These are phyloP conservation scores for Tolypocladium album DNA, from an alignment of 2,329 filamentous ascomycete species.

Conservation along the genomic window DNA sequence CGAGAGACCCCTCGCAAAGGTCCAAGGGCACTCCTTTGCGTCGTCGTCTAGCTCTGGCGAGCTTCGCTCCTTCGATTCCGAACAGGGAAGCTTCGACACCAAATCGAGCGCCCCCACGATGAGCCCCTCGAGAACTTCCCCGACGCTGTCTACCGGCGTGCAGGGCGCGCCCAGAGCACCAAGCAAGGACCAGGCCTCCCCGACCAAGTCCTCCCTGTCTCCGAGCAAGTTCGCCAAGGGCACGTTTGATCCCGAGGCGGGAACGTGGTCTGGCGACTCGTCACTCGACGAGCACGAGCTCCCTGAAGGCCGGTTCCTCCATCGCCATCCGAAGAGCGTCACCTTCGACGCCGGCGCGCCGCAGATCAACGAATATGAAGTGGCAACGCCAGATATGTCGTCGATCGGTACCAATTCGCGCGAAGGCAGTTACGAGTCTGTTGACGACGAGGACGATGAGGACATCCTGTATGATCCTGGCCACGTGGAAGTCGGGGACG, in stretches of 20 bases:
- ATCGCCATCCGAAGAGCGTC: slow-evolving; percentile 89
- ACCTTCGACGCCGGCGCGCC: slow-evolving; percentile 92
- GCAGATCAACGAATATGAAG: slow-evolving; percentile 94
- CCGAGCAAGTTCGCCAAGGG: slow-evolving; percentile 55
- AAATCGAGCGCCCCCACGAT: slow-evolving; percentile 28
- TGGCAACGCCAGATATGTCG: slow-evolving; percentile 93
- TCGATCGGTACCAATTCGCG: slow-evolving; percentile 82
- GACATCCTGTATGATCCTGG: slow-evolving; percentile 46
- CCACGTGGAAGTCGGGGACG: slow-evolving; percentile 42
- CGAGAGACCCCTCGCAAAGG: slow-evolving; percentile 70
- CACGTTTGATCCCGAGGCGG: slow-evolving; percentile 58
- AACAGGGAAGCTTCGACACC: slow-evolving; percentile 33
- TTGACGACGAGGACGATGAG: slow-evolving; percentile 62
- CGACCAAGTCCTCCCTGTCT: slow-evolving; percentile 82
- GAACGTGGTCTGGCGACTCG: slow-evolving; percentile 58
- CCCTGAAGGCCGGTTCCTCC: slow-evolving; percentile 55
- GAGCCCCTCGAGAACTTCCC: slow-evolving; percentile 13
- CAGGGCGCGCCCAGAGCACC: slow-evolving; percentile 36
- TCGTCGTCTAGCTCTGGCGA: slow-evolving; percentile 46
- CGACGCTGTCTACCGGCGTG: slow-evolving; percentile 1
- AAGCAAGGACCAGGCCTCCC: slow-evolving; percentile 64
- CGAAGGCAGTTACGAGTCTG: slow-evolving; percentile 85
- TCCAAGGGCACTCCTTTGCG: slow-evolving; percentile 62
- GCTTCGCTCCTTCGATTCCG: slow-evolving; percentile 36
- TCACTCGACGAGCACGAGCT: slow-evolving; percentile 47